Conservation (phyloP, 768 basidiomycete species). For the Hericium alpestre region DNA sequence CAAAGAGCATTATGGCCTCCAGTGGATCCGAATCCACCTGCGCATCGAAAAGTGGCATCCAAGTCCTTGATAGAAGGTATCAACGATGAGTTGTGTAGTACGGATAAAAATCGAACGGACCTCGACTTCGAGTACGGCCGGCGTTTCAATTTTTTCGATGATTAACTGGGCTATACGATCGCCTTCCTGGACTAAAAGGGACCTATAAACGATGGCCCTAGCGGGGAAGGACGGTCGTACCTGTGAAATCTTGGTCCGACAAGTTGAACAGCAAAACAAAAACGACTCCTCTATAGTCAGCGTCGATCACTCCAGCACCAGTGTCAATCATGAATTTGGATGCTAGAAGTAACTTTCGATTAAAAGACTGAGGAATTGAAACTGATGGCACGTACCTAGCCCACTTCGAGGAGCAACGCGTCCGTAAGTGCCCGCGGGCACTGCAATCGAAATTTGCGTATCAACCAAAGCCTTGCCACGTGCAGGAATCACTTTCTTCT, state of each 20-base stretch:
- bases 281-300: constrained; percentile 88
- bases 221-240: constrained; percentile 26
- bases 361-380: neutral
- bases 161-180: constrained; percentile 96
- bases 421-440: constrained; percentile 89
- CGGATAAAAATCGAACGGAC: constrained; percentile 31
- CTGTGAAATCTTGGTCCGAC: constrained; percentile 80
- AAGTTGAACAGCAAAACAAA: constrained; percentile 91
- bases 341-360: constrained; percentile 35
- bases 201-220: neutral
- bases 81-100: neutral
- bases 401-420: constrained; percentile 94
- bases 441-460: constrained; percentile 87
- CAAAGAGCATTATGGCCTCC: constrained; percentile 64
- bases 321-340: constrained; percentile 98
- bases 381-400: constrained; percentile 45
- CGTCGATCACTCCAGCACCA: constrained; percentile 94
- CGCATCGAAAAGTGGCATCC: constrained; percentile 75
- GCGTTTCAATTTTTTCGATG: constrained; percentile 80
- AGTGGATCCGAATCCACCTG: constrained; percentile 88
- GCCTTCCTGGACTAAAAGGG: constrained; percentile 65
- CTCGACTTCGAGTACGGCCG: constrained; percentile 77
- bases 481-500: constrained; percentile 74
- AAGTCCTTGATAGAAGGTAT: constrained; percentile 45
- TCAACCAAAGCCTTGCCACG: constrained; percentile 86